These are phyloP conservation scores for Rhododendron vialii DNA, from an alignment of 148 eudicot genomes.

Conservation along the genomic window DNA sequence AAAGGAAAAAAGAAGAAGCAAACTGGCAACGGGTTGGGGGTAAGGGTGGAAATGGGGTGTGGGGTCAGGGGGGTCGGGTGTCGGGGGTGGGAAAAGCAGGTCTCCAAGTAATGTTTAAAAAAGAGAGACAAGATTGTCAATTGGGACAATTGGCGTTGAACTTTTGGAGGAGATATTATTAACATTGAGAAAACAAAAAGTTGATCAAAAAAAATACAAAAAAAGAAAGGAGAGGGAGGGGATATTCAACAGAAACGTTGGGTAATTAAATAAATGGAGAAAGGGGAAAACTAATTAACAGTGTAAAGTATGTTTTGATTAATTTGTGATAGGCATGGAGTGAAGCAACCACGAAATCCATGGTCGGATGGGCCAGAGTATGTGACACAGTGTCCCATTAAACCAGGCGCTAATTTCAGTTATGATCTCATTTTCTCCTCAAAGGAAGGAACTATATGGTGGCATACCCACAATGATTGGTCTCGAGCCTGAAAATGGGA, in stretches of 20 bases:
- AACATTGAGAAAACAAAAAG: too few species aligned
- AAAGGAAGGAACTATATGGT: slow-evolving; percentile 1
- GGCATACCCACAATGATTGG: slow-evolving; percentile 8
- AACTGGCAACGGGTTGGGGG: too few species aligned
- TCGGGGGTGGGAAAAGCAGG: too few species aligned
- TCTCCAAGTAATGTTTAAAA: too few species aligned
- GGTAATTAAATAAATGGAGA: background rate
- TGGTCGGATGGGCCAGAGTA: slow-evolving; percentile 11
- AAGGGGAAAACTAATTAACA: background rate
- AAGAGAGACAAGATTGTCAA: too few species aligned
- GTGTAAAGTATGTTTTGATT: background rate
- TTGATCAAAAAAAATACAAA: too few species aligned
- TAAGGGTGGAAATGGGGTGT: too few species aligned
- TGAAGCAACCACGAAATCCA: background rate
- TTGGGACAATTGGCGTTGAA: too few species aligned
- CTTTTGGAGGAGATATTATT: too few species aligned
- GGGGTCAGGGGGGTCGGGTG: too few species aligned
- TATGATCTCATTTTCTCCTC: background rate
- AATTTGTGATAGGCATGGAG: background rate
- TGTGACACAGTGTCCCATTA: background rate
- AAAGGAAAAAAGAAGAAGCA: too few species aligned
- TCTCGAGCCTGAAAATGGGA: background rate
- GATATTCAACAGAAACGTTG: background rate
- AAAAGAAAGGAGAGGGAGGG: background rate
- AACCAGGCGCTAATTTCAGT: background rate